phyloP scores from a whole-genome alignment of 768 basidiomycete species.

The Xanthoconium purpureum region DNA sequence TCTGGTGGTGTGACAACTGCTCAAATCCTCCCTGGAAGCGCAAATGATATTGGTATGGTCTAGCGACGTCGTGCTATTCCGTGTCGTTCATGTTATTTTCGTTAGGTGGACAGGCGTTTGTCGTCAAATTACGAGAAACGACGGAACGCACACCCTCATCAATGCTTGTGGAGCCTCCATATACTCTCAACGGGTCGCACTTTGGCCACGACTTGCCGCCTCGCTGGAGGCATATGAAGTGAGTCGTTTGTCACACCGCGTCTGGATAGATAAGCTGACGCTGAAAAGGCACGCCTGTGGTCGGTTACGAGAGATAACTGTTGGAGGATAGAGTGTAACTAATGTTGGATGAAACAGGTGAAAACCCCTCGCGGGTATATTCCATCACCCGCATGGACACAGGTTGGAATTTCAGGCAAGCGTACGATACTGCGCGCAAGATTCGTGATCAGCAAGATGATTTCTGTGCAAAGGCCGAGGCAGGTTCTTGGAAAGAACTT shows the following conservation, averaged over 20 bases:
- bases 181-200: constrained; percentile 32
- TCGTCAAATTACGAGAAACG: constrained; percentile 49
- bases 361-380: constrained; percentile 38
- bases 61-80: too few relatives aligned
- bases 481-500: constrained; percentile 38
- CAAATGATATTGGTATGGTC: constrained; percentile 20
- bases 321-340: background rate
- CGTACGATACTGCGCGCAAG: constrained; percentile 71
- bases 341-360: constrained; percentile 15
- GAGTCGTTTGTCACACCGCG: background rate
- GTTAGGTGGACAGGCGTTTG: constrained; percentile 48
- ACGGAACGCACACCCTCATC: constrained; percentile 44
- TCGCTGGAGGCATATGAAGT: constrained; percentile 32
- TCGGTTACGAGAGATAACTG: constrained; percentile 24
- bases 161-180: constrained; percentile 51
- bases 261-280: background rate
- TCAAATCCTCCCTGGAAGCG: constrained; percentile 48
- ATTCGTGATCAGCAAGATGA: constrained; percentile 67
- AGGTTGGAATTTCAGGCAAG: constrained; percentile 74
- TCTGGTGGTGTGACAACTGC: constrained; percentile 49
- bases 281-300: constrained; percentile 38
- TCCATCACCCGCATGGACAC: constrained; percentile 69
- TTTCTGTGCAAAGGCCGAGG: constrained; percentile 63
- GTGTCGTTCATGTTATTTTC: background rate
- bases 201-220: constrained; percentile 19